These are phyloP conservation scores for Rhodotorula kratochvilovae DNA, from an alignment of 768 basidiomycete species.

Conservation along the genomic window DNA sequence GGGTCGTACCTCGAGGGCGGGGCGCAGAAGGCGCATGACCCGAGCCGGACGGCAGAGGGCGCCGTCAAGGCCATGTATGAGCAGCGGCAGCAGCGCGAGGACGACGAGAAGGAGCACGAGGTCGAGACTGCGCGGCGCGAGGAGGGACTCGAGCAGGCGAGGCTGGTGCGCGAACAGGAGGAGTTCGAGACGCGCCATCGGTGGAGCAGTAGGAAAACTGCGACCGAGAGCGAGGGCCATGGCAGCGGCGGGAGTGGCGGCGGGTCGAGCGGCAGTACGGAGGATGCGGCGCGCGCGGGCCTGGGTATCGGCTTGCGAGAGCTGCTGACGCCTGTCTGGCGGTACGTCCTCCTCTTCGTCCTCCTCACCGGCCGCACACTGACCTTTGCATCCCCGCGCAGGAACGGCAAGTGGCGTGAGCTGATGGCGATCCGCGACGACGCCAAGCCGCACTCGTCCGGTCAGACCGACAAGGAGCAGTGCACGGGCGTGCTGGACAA, in stretches of 20 bases:
- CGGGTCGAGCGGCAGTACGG: too few relatives aligned
- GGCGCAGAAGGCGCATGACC: neutral
- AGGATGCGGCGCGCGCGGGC: neutral
- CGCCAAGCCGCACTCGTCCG: neutral
- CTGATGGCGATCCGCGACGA: constrained; percentile 3
- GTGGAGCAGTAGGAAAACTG: neutral
- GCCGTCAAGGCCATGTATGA: constrained; percentile 16
- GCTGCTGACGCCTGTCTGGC: neutral
- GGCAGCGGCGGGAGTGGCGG: neutral
- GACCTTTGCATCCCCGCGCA: neutral
- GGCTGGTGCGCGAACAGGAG: neutral
- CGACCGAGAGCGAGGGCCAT: neutral
- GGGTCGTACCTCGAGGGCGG: constrained; percentile 2
- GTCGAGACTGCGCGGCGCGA: neutral
- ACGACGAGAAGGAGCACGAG: neutral
- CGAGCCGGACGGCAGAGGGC: constrained; percentile 16
- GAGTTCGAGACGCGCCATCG: neutral
- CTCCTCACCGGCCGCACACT: too few relatives aligned
- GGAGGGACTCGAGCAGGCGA: neutral
- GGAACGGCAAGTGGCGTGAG: constrained; percentile 6
- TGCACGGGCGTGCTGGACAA: neutral
- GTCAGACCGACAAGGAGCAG: neutral
- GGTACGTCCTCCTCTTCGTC: neutral
- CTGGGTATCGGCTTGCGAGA: neutral
- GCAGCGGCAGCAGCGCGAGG: constrained; percentile 11